Evolutionary conservation across 257 asterid species (phyloP).

Genomic region (Jasminum sambac): DNA sequence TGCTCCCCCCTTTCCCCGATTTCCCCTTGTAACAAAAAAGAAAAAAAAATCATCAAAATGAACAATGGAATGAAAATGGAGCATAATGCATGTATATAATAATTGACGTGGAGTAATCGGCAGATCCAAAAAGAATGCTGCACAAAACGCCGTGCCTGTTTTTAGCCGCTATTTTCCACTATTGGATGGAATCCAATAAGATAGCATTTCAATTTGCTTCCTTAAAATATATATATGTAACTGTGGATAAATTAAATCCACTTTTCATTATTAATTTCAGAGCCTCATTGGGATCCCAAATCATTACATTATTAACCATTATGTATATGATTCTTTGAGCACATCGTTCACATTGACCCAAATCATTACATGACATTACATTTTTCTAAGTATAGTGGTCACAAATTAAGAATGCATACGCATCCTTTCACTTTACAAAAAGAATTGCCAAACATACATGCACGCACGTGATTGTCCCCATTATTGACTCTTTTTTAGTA

Average conservation of each 20-base stretch:
- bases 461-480: not conserved
- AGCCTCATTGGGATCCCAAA: constrained; percentile 32
- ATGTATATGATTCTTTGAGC: not conserved
- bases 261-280: constrained; percentile 10
- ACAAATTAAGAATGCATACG: not conserved
- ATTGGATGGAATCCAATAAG: constrained; percentile 4
- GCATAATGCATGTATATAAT: not conserved
- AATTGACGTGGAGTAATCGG: not conserved
- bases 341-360: constrained; percentile 8
- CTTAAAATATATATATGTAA: too few relatives aligned
- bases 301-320: not conserved
- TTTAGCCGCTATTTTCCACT: constrained; percentile 17
- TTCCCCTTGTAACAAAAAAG: too few relatives aligned
- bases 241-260: too few relatives aligned
- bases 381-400: not conserved
- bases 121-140: constrained; percentile 15
- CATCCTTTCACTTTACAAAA: not conserved
- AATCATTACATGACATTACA: constrained; percentile 6
- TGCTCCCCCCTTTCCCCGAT: too few relatives aligned
- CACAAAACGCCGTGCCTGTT: not conserved
- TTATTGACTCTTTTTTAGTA: not conserved
- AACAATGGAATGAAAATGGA: not conserved
- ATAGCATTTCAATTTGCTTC: too few relatives aligned
- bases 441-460: not conserved
- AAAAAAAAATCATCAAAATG: too few relatives aligned